Evolutionary conservation across 345 rosid species (phyloP).

Genomic region (Pistacia vera): DNA sequence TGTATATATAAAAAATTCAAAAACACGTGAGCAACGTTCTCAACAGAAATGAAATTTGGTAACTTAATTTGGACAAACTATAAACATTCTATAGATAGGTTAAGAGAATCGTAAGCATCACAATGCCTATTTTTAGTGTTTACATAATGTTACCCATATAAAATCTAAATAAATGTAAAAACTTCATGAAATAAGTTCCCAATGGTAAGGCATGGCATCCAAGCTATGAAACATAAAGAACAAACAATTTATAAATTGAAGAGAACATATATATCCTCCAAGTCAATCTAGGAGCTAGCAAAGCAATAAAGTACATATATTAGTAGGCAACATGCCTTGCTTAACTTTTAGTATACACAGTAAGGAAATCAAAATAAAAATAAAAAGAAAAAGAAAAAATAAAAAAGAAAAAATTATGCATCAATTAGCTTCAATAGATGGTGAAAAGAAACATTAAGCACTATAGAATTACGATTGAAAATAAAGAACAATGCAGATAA

Average conservation of each 20-base stretch:
- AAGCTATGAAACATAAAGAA: neutral
- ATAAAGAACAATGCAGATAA: no score
- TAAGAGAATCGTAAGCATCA: no score
- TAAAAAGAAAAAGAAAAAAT: neutral
- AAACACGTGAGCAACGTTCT: no score
- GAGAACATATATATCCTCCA: neutral
- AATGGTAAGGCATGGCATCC: neutral
- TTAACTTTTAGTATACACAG: neutral
- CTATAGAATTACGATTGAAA: no score
- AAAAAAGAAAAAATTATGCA: neutral
- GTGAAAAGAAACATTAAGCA: neutral
- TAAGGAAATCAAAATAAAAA: neutral
- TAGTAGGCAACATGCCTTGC: slow-evolving; percentile 1
- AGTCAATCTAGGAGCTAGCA: neutral
- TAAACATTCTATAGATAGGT: no score
- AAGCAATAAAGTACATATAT: neutral
- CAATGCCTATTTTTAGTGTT: no score
- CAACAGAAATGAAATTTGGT: no score
- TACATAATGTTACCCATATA: no score
- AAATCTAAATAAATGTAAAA: no score
- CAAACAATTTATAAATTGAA: neutral
- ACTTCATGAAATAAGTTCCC: neutral
- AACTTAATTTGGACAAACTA: no score
- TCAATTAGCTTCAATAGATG: neutral
- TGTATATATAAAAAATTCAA: no score